phyloP scores from a whole-genome alignment of 805 yeast genomes.

The Metschnikowia henanensis region DNA sequence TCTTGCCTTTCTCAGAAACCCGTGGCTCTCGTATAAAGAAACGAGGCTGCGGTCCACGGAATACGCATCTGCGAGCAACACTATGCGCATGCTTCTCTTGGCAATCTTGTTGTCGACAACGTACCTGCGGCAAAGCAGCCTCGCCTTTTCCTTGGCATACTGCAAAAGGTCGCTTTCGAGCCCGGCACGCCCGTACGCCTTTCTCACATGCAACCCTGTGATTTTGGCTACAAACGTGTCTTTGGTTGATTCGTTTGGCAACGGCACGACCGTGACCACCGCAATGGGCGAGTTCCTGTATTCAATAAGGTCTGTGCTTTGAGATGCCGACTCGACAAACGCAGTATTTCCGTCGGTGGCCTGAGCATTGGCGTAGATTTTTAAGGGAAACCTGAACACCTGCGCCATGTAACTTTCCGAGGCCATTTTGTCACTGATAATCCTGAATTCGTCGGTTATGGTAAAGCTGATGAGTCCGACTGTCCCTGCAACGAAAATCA shows the following conservation, averaged over 20 bases:
- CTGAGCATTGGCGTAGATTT: conserved; percentile 40
- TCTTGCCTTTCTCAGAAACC: conserved; percentile 41
- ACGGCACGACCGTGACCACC: conserved; percentile 48
- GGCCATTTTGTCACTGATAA: conserved; percentile 31
- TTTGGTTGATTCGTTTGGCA: conserved; percentile 37
- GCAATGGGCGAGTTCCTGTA: conserved; percentile 78
- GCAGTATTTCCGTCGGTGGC: conserved; percentile 22
- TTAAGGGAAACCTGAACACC: conserved; percentile 54
- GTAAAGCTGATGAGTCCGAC: conserved; percentile 40
- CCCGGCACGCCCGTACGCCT: conserved; percentile 65
- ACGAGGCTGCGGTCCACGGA: conserved; percentile 49
- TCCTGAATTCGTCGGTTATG: conserved; percentile 49
- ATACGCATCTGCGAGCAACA: conserved; percentile 47
- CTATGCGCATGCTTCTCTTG: conserved; percentile 31
- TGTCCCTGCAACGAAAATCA: conserved; percentile 36
- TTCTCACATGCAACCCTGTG: conserved; percentile 61
- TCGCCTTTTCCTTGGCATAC: conserved; percentile 55
- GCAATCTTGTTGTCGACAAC: conserved; percentile 20
- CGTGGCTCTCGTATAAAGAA: conserved; percentile 36
- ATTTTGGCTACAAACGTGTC: conserved; percentile 49
- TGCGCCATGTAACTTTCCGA: conserved; percentile 23
- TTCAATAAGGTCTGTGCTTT: conserved; percentile 53
- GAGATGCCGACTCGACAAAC: conserved; percentile 34
- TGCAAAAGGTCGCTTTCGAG: conserved; percentile 61
- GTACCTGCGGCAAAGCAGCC: conserved; percentile 35